Base-by-base conservation (phyloP, 2,329 filamentous ascomycete genomes). In the Fusarium neocosmosporiellum region DNA sequence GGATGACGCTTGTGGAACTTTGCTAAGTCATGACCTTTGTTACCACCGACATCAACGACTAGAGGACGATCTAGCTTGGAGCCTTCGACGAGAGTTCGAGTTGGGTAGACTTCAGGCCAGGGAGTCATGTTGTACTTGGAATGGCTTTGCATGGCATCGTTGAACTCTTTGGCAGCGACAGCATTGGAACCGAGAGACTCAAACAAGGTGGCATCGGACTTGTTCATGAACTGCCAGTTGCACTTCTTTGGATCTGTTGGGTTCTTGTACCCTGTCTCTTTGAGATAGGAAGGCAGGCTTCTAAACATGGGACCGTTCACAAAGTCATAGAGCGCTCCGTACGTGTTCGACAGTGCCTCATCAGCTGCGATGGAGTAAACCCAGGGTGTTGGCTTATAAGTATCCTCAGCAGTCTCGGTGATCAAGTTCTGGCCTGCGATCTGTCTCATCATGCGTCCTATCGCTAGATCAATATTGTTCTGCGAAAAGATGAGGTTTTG, bases 71-170 rank as follows among this genome's bases (percentile, higher is more conserved):
- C 80, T 2, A 74, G 70, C 46, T 79, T 79, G 7, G 75, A 74
- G 1, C 62, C 77, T 6, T 66, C 59, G 2, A 83, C 24, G 8
- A 83, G 61, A 7, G 68, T 75, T 1, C 80, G 74, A 10, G 81
- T 81, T 2, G 79, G 80, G 50, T 80, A 82, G 1, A 83, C 68
- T 8, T 83, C 80, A 0, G 78, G 72, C 82, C 82, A 84, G 10
- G 81, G 69, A 5, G 79, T 81, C 31, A 82, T 75, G 60, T 82
- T 84, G 69, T 81, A 80, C 55, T 78, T 79, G 24, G 80, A 82
- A 60, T 83, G 81, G 62, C 81, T 81, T 63, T 81, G 77, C 81
- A 83, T 83, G 3, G 79, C 78, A 60, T 81, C 76, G 43, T 80
- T 79, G 66, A 83, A 83, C 46, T 80, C 75, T 5, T 74, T 65